Evolutionary conservation across 2,329 filamentous ascomycete genomes (phyloP), one percentile per base, ranked within the genome.

Genomic region (Penicillium sp.): DNA sequence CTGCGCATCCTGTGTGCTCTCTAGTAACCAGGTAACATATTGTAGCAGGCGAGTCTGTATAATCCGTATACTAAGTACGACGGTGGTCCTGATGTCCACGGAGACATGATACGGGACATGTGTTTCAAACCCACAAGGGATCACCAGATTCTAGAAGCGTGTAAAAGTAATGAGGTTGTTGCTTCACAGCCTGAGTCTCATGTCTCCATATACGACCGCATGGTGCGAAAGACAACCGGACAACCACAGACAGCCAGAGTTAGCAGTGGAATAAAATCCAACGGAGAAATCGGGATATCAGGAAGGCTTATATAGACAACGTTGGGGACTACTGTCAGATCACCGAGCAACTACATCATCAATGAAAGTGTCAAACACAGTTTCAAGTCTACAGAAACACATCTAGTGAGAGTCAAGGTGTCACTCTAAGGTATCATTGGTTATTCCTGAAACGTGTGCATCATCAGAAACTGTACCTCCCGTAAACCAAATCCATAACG

Each of bases 371-470:
- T 35, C 32, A 46, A 37, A 29, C 22, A 7, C 35, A 34, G 18
- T 43, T 26, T 32, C 29, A 34, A 24, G 13, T 34, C 32, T 46
- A 52, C 4, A 29, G 32, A 24, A 13, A 13, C n/a, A 50, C 9
- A 24, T 8, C 20, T 11, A 11, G 5, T 20, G 38, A 43, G 18
- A 35, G 10, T n/a, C 11, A 50, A 45, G n/a, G 35, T 32, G 29
- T 29, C 31, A 50, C 29, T 50, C 38, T 16, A 18, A 52, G 35
- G 42, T 52, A 52, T 56, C 53, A 52, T 56, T 43, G 20, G 29
- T 26, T 42, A 42, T 42, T 35, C 20, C 20, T 43, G 26, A 11
- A 46, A 46, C 35, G 48, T 35, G 16, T 42, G 38, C 54, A 53
- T 40, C 26, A 39, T 38, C 48, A 37, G 39, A 43, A 45, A 32